Evolutionary conservation across 2,329 filamentous ascomycete species (phyloP).

Genomic region (Pestalotiopsis sp.): DNA sequence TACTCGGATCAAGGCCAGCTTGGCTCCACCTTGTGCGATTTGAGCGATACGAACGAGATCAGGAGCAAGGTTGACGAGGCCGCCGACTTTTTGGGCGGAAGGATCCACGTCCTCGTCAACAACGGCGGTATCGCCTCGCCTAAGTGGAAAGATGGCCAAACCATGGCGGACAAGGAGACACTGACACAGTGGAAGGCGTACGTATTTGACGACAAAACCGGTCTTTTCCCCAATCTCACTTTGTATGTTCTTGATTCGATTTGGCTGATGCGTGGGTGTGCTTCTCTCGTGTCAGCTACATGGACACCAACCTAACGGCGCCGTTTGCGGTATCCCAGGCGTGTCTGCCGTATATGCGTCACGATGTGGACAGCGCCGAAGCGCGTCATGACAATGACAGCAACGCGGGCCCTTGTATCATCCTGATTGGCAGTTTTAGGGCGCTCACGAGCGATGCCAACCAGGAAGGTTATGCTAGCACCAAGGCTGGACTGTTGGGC

Average conservation of each 20-base stretch:
- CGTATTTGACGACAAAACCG: background rate
- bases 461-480: constrained; percentile 49
- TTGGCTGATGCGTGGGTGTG: background rate
- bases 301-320: constrained; percentile 49
- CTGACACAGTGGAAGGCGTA: constrained; percentile 45
- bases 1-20: constrained; percentile 29
- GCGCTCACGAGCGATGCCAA: constrained; percentile 47
- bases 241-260: background rate
- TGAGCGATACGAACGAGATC: constrained; percentile 39
- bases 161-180: constrained; percentile 45
- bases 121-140: constrained; percentile 38
- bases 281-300: constrained; percentile 22
- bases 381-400: constrained; percentile 18
- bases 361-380: constrained; percentile 8
- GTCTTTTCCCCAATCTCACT: background rate
- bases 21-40: constrained; percentile 41
- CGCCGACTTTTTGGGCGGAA: constrained; percentile 36
- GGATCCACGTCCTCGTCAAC: constrained; percentile 42
- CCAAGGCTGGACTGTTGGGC: constrained; percentile 38
- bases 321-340: constrained; percentile 49
- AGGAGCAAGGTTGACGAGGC: constrained; percentile 36
- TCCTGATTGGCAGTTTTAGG: constrained; percentile 48
- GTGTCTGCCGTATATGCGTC: constrained; percentile 46
- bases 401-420: constrained; percentile 44
- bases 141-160: constrained; percentile 45